Evolutionary conservation across 768 basidiomycete species (phyloP), one percentile per base, ranked within the genome.

Genomic region (Rhizopogon sp.): DNA sequence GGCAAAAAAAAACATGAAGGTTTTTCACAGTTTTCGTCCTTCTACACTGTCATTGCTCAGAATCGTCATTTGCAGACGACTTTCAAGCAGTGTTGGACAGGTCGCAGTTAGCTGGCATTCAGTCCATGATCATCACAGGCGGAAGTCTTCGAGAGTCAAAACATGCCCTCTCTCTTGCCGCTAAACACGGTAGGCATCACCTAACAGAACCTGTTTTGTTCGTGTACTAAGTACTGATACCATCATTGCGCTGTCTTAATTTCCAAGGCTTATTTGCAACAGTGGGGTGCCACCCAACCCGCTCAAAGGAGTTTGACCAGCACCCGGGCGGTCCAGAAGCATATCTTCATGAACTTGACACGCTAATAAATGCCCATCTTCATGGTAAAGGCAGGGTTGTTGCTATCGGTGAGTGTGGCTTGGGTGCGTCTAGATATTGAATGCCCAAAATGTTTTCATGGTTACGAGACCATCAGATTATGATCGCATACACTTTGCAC

Each of bases 261-360:
- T 58, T 37, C 43, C 29, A 53, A 85, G 88, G 75, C 11, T 66
- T 90, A 13, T 88, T 83, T 64, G 81, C 85, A 16, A 92, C 91
- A 1, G 80, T 85, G 7, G 90, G 90, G 17, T 86, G 87, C 56
- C 91, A 93, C 67, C 90, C 90, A 0, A 90, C 89, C 14, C 84
- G 87, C 17, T 81, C 85, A 1, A 68, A 59, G 6, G 87, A 92
- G 64, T 88, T 91, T 54, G 84, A 85, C 35, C 68, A 73, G 53
- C 77, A 77, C 63, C 66, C 70, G 2, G 77, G 68, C 13, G 88
- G 88, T 0, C 78, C 80, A 0, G 77, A 79, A 1, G 82, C 73
- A 3, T 93, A 92, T 64, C 67, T 91, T 10, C 57, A 70, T 8
- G 81, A 76, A 16, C 71, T 93, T 31, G 81, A 84, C 56, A 64